phyloP scores from a whole-genome alignment of 2,329 filamentous ascomycete genomes.

The Pestalotiopsis sp. region DNA sequence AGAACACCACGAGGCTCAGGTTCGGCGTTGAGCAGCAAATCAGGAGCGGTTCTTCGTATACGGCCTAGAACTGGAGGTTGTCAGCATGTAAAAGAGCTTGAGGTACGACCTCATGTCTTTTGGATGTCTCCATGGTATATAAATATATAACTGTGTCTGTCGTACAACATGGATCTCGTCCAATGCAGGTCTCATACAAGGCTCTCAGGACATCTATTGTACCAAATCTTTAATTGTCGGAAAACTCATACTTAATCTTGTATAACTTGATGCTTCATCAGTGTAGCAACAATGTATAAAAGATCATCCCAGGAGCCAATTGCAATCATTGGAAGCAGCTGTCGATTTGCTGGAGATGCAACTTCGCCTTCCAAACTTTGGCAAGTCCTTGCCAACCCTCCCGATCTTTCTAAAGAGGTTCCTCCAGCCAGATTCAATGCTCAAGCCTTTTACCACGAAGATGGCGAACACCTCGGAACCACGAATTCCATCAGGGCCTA shows the following conservation, averaged over 20 bases:
- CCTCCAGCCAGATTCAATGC: slow-evolving; percentile 28
- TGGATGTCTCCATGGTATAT: background rate
- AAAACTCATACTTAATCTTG: background rate
- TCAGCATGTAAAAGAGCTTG: background rate
- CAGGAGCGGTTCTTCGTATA: background rate
- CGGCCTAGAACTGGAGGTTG: background rate
- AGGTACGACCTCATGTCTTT: background rate
- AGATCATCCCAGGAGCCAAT: slow-evolving; percentile 26
- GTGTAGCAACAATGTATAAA: slow-evolving; percentile 21
- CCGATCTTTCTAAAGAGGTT: slow-evolving; percentile 31
- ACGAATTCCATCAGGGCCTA: slow-evolving; percentile 32
- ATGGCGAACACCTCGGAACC: slow-evolving; percentile 34
- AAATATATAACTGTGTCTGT: slow-evolving; percentile 2
- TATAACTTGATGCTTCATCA: background rate
- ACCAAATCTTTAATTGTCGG: background rate
- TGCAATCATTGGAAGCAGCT: slow-evolving; percentile 32
- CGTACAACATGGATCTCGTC: background rate
- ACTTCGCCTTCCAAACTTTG: slow-evolving; percentile 30
- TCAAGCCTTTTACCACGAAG: slow-evolving; percentile 30
- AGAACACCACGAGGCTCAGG: background rate
- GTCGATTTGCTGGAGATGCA: slow-evolving; percentile 30
- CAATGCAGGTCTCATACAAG: background rate
- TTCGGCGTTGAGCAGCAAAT: slow-evolving; percentile 10
- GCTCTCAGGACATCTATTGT: background rate
- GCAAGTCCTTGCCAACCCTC: slow-evolving; percentile 26